Evolutionary conservation across 768 basidiomycete species (phyloP).

Genomic region (Rhodotorula diobovata): DNA sequence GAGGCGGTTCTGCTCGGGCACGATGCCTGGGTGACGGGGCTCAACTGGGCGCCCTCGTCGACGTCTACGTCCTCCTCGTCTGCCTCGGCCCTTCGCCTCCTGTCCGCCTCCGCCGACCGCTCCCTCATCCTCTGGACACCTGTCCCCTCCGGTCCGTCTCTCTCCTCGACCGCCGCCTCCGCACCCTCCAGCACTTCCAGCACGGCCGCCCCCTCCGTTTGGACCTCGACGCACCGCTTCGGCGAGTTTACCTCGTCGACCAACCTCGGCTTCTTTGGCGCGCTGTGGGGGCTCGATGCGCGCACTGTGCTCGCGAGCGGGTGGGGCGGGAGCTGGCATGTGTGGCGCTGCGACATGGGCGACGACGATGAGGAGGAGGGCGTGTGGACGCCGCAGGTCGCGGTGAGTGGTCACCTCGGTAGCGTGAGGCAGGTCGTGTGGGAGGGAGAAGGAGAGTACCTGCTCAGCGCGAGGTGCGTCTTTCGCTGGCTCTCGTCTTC

Average conservation of each 20-base stretch:
- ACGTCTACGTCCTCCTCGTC: background rate
- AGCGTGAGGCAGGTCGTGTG: constrained; percentile 75
- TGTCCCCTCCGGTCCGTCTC: constrained; percentile 48
- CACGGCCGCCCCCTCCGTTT: constrained; percentile 58
- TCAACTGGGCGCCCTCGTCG: constrained; percentile 67
- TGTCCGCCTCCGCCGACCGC: constrained; percentile 93
- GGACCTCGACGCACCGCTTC: constrained; percentile 86
- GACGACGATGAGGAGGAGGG: constrained; percentile 33
- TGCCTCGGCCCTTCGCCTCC: constrained; percentile 53
- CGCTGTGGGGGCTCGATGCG: constrained; percentile 67
- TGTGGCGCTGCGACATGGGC: constrained; percentile 56
- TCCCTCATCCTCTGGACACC: constrained; percentile 94
- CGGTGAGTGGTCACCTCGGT: constrained; percentile 77
- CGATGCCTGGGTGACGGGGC: constrained; percentile 81
- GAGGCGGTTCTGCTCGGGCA: constrained; percentile 95
- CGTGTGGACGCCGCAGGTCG: constrained; percentile 70
- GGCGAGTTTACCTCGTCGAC: constrained; percentile 85
- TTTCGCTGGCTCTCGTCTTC: background rate
- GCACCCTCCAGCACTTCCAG: background rate
- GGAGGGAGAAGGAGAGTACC: constrained; percentile 79
- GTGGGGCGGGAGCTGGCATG: constrained; percentile 90
- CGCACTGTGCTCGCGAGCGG: constrained; percentile 74
- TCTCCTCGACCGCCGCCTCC: background rate
- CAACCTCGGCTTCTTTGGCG: constrained; percentile 87
- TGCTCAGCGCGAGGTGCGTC: constrained; percentile 57